Percentiles rank a stretch among this genome's conserved stretches.
Evolutionary conservation across 805 yeast genomes (phyloP).

Genomic region (Teunomyces tritomae): DNA sequence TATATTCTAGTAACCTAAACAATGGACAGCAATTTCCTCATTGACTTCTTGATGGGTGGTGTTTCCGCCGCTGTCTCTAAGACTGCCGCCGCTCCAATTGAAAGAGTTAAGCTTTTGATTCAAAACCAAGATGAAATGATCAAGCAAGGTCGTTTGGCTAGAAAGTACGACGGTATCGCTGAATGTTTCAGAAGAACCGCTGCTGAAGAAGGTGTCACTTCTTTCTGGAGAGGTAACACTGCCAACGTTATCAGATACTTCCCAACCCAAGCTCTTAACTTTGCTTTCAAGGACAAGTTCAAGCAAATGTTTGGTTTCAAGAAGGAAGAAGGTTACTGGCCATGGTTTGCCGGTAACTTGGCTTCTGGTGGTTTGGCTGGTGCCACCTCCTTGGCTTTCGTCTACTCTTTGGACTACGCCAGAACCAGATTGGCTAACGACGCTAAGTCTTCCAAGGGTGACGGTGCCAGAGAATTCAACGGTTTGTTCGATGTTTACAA

Average conservation of each 20-base stretch:
- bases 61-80: conserved; percentile 98
- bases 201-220: conserved; percentile 83
- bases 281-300: conserved; percentile 97
- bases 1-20: conserved; percentile 8
- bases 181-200: conserved; percentile 96
- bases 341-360: conserved; percentile 96
- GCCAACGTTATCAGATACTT: conserved; percentile 98
- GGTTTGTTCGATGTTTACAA: conserved; percentile 95
- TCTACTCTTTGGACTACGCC: conserved; percentile 96
- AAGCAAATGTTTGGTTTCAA: conserved; percentile 95
- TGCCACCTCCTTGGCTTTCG: conserved; percentile 90
- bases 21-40: conserved; percentile 30
- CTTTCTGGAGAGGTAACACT: conserved; percentile 99
- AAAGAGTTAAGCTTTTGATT: conserved; percentile 92
- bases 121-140: conserved; percentile 98
- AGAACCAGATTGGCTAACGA: conserved; percentile 99
- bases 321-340: conserved; percentile 90
- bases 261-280: conserved; percentile 99
- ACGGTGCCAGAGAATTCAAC: conserved; percentile 93
- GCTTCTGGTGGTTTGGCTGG: conserved; percentile 99
- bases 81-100: conserved; percentile 97
- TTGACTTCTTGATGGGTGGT: conserved; percentile 91
- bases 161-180: conserved; percentile 81
- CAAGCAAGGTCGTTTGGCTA: conserved; percentile 92
- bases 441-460: conserved; percentile 84